Evolutionary conservation across 2,329 filamentous ascomycete genomes (phyloP), one percentile per base, ranked within the genome.

Genomic region (Colletotrichum scovillei): DNA sequence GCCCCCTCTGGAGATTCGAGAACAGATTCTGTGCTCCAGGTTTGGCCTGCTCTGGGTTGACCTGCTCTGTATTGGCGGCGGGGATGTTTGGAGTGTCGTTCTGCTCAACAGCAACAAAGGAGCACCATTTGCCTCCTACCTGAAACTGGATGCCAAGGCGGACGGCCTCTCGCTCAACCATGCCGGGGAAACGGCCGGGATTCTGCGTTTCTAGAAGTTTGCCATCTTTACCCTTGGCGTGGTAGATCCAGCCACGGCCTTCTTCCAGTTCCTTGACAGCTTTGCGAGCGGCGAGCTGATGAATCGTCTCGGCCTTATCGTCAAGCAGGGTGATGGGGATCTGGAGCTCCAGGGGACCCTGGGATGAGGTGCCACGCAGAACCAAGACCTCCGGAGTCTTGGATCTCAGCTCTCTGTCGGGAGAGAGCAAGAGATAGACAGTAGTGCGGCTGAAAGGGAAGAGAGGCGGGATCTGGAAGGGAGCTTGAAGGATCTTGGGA

Each of bases 201-300:
- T 88, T 83, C 60, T 84, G 81, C 5, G 88, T 81, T 52, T 86
- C 86, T 22, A 91, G 78, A 0, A 82, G 77, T 6, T 83, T 81
- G 1, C 86, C 86, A 3, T 82, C 80, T 72, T 86, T 89, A 11
- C 86, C 86, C 68, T 85, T 88, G 4, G 84, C 84, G 19, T 91
- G 81, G 58, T 81, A 82, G 46, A 92, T 82, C 91, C 93, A 94
- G 14, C 93, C 92, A 28, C 91, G 87, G 0, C 90, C 89, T 78
- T 93, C 88, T 80, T 95, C 92, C 0, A 95, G 87, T 75, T 95
- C 93, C 59, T 89, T 85, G 19, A 92, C 86, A 2, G 91, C 90
- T 79, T 92, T 93, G 67, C 90, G 89, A 0, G 91, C 92, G 0
- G 92, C 92, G 0, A 95, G 89, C 76, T 93, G 91, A 78, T 95